A percentile compares a stretch with the other conserved stretches of the same genome.
These are phyloP conservation scores for Trypanosoma melophagium DNA, from an alignment of 208 protist species.

Conservation along the genomic window DNA sequence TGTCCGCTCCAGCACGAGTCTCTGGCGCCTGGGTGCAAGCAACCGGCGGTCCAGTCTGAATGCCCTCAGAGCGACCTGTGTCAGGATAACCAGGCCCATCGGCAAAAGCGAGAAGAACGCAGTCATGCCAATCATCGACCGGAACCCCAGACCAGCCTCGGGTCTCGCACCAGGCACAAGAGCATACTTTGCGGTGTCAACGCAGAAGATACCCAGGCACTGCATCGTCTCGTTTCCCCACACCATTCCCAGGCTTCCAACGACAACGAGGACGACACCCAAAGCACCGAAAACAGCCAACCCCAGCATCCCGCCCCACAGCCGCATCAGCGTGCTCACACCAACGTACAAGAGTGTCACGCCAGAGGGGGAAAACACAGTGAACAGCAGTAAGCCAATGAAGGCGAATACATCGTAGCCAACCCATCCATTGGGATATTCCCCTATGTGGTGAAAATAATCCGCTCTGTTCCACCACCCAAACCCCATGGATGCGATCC, in stretches of 20 bases:
- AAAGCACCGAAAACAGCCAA: slow-evolving; percentile 3
- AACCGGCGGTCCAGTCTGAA: background rate
- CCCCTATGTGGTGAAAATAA: slow-evolving; percentile 16
- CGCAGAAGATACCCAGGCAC: slow-evolving; percentile 38
- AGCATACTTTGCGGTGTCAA: slow-evolving; percentile 21
- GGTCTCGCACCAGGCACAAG: slow-evolving; percentile 9
- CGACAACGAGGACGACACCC: slow-evolving; percentile 14
- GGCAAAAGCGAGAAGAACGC: slow-evolving; percentile 32
- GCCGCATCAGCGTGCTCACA: slow-evolving; percentile 8
- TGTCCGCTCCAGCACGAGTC: background rate
- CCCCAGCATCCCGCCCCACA: background rate
- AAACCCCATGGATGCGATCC: slow-evolving; percentile 12
- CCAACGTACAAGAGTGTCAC: slow-evolving; percentile 23
- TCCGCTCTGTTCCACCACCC: slow-evolving; percentile 14
- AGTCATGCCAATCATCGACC: slow-evolving; percentile 20
- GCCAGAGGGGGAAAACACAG: slow-evolving; percentile 13
- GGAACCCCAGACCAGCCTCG: slow-evolving; percentile 30
- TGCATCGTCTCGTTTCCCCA: slow-evolving; percentile 27
- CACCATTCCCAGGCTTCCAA: slow-evolving; percentile 20
- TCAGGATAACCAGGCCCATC: slow-evolving; percentile 23
- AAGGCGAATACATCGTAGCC: slow-evolving; percentile 28
- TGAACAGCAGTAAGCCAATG: slow-evolving; percentile 27
- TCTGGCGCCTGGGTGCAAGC: background rate
- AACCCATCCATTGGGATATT: slow-evolving; percentile 18
- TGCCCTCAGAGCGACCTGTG: slow-evolving; percentile 1